Conservation (phyloP, 257 asterid species). For the Echites panduratus region DNA sequence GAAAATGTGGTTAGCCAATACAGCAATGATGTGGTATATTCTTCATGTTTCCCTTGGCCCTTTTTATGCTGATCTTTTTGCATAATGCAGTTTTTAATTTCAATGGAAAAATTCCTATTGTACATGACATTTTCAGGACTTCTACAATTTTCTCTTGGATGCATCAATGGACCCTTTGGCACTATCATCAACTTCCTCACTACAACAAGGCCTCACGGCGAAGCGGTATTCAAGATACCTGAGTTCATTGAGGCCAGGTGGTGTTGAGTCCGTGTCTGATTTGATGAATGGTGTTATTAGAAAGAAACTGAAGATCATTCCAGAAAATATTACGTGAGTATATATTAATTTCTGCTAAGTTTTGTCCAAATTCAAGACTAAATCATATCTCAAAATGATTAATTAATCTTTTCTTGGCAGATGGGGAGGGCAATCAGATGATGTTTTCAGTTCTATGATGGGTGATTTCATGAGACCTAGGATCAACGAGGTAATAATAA, state of each 20-base stretch:
- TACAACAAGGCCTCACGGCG: slow-evolving; percentile 32
- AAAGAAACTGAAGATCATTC: slow-evolving; percentile 76
- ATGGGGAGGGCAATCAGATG: slow-evolving; percentile 67
- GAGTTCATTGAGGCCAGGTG: slow-evolving; percentile 45
- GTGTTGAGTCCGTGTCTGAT: slow-evolving; percentile 41
- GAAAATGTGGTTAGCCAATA: slow-evolving; percentile 39
- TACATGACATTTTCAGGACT: slow-evolving; percentile 42
- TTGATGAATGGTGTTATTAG: slow-evolving; percentile 75
- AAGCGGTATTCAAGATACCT: slow-evolving; percentile 64
- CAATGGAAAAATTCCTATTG: not conserved
- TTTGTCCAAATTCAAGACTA: not conserved
- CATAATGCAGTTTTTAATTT: not conserved
- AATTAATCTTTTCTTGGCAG: slow-evolving; percentile 28
- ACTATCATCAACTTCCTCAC: slow-evolving; percentile 44
- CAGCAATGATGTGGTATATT: slow-evolving; percentile 72
- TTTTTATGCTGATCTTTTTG: not conserved
- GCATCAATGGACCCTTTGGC: slow-evolving; percentile 62
- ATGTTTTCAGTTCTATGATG: slow-evolving; percentile 42
- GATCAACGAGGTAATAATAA: slow-evolving; percentile 56
- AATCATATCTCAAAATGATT: not conserved
- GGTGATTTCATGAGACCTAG: slow-evolving; percentile 91
- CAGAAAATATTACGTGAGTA: slow-evolving; percentile 51
- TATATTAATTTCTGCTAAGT: not conserved
- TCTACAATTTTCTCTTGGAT: slow-evolving; percentile 85
- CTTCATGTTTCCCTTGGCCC: not conserved